Base-by-base conservation (phyloP, 2,329 filamentous ascomycete species). In the Aspergillus sp. region DNA sequence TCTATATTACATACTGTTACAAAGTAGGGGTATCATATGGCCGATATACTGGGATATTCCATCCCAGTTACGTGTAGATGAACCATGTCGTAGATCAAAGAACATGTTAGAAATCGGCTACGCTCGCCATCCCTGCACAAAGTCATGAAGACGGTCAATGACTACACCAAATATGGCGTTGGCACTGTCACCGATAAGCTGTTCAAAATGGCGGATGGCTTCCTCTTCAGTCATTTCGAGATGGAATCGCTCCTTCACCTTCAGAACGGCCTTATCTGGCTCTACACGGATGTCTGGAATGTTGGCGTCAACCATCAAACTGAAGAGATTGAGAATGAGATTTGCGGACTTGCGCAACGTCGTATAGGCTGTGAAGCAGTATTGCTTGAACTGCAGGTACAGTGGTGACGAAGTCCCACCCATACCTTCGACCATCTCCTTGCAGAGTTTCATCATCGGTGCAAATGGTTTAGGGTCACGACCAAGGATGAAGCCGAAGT, bases 351-450 rank as follows among this genome's bases (percentile, higher is more conserved):
- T 96, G 57, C 95, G 86, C 43, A 99, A 80, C 1, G 95, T 93
- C 1, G 90, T 91, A 76, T 96, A 99, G 0, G 95, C 91, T 3
- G 96, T 89, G 75, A 96, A 97, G 73, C 92, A 96, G 74, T 98
- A 96, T 67, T 96, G 90, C 71, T 95, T 95, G 77, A 99, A 99
- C 53, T 89, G 85, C 43, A 88, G 81, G 74, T 96, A 99, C 61
- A 96, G 88, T 20, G 90, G 85, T 3, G 89, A 91, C 34, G 84
- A 83, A 7, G 87, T 83, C 12, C 95, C 95, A 41, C 96, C 96
- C 91, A 99, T 97, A 61, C 93, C 95, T 68, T 99, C 95, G 3
- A 98, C 91, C 95, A 99, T 99, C 71, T 99, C 93, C 66, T 93
- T 93, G 70, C 89, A 93, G 8, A 99, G 85, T 74, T 99, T 99